phyloP scores from a whole-genome alignment of 345 rosid species.

The Eucalyptus dawsonii region DNA sequence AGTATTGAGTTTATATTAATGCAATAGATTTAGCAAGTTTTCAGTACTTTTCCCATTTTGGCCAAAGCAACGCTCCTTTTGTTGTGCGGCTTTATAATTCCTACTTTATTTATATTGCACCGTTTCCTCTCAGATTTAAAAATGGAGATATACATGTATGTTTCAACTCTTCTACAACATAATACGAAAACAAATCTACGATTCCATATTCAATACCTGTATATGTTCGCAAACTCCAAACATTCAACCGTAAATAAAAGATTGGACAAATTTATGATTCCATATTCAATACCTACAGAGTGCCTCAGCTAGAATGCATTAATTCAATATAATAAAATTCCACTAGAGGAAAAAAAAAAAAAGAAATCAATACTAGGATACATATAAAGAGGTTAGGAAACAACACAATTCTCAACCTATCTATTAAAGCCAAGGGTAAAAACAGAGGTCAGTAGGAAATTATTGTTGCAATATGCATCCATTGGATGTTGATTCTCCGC shows the following conservation, averaged over 20 bases:
- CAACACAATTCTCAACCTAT: not conserved
- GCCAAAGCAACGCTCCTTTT: not conserved
- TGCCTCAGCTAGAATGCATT: not conserved
- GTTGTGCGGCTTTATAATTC: not conserved
- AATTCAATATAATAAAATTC: not conserved
- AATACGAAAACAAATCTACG: not conserved
- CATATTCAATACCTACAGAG: not conserved
- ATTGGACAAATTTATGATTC: not conserved
- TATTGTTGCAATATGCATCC: not conserved
- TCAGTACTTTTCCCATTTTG: not conserved
- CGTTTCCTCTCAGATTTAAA: not conserved
- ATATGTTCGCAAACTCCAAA: not conserved
- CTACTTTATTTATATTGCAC: not conserved
- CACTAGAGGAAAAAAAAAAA: not conserved
- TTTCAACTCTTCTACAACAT: not conserved
- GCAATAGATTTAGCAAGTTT: too few relatives aligned
- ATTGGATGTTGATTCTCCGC: not conserved
- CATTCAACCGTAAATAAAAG: not conserved
- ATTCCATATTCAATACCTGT: not conserved
- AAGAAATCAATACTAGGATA: not conserved
- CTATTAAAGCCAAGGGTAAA: not conserved
- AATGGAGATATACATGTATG: not conserved
- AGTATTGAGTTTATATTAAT: too few relatives aligned
- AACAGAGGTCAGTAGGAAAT: not conserved
- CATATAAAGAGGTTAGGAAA: not conserved